Evolutionary conservation across 805 yeast species (phyloP).

Genomic region (Kuraishia piskuri): DNA sequence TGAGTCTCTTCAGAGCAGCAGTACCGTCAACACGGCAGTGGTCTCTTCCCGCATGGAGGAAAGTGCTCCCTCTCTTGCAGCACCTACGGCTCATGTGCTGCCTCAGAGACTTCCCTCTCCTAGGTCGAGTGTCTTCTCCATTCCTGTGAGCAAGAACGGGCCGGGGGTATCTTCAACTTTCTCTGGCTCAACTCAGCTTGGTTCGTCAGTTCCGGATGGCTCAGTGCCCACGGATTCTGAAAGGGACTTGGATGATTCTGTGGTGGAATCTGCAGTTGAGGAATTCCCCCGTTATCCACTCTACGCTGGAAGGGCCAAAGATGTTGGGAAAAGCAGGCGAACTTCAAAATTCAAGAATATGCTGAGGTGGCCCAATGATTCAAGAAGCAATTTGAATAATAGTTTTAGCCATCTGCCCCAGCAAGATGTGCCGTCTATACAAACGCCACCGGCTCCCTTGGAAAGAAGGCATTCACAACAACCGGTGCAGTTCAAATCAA

Average conservation of each 20-base stretch:
- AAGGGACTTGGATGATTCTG: not conserved
- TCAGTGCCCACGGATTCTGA: not conserved
- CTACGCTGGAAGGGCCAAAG: not conserved
- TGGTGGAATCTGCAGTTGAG: not conserved
- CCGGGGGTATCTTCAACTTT: not conserved
- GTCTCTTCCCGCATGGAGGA: not conserved
- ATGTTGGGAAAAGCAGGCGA: not conserved
- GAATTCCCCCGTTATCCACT: not conserved
- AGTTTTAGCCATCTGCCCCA: not conserved
- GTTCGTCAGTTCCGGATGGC: not conserved
- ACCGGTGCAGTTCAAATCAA: constrained; percentile 37
- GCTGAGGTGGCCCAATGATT: not conserved
- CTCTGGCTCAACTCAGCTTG: not conserved
- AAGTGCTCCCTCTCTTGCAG: not conserved
- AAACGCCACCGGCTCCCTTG: not conserved
- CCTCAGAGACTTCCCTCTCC: not conserved
- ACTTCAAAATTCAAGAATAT: not conserved
- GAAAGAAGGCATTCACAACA: constrained; percentile 7
- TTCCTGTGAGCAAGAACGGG: not conserved
- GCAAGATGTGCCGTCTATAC: not conserved
- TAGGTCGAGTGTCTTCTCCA: not conserved
- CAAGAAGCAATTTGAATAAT: not conserved
- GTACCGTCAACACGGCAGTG: not conserved
- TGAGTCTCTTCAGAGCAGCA: not conserved
- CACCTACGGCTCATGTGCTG: not conserved